A percentile compares a stretch with the other conserved stretches of the same genome.
Evolutionary conservation across 441 rosid genomes (phyloP).

Genomic region (Melastoma candidum): DNA sequence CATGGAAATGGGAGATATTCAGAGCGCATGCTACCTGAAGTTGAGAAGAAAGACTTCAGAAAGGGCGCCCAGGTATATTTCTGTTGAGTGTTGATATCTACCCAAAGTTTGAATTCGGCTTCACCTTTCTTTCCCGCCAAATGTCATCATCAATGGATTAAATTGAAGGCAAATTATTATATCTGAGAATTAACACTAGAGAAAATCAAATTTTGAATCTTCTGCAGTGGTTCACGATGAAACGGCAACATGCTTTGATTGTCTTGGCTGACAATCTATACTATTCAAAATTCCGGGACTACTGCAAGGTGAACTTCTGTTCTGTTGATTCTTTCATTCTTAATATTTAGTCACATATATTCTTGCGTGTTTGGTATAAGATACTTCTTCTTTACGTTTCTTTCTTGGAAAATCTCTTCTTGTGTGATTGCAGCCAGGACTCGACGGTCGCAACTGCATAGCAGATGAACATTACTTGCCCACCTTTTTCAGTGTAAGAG

Average conservation of each 20-base stretch:
- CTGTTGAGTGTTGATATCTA: background rate
- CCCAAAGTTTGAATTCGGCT: background rate
- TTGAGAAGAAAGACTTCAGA: constrained; percentile 44
- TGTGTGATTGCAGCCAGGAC: constrained; percentile 37
- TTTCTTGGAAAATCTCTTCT: background rate
- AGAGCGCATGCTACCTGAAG: constrained; percentile 54
- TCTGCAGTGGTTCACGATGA: constrained; percentile 61
- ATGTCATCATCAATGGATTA: too few species aligned
- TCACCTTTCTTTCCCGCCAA: background rate
- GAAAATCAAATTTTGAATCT: background rate
- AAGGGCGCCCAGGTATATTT: constrained; percentile 52
- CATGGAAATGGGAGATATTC: constrained; percentile 60
- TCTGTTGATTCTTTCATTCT: too few species aligned
- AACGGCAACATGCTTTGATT: constrained; percentile 58
- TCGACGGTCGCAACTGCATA: constrained; percentile 55
- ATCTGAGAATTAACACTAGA: too few species aligned
- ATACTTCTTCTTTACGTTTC: too few species aligned
- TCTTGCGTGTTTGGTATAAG: too few species aligned
- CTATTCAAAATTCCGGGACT: constrained; percentile 50
- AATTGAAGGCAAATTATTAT: too few species aligned
- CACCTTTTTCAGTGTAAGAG: constrained; percentile 47
- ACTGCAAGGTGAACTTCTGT: constrained; percentile 36
- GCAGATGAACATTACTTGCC: constrained; percentile 65
- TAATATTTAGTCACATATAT: too few species aligned
- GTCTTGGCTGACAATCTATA: constrained; percentile 52